phyloP scores from a whole-genome alignment of 352 stramenopile species.

The Pythium brachiatum region DNA sequence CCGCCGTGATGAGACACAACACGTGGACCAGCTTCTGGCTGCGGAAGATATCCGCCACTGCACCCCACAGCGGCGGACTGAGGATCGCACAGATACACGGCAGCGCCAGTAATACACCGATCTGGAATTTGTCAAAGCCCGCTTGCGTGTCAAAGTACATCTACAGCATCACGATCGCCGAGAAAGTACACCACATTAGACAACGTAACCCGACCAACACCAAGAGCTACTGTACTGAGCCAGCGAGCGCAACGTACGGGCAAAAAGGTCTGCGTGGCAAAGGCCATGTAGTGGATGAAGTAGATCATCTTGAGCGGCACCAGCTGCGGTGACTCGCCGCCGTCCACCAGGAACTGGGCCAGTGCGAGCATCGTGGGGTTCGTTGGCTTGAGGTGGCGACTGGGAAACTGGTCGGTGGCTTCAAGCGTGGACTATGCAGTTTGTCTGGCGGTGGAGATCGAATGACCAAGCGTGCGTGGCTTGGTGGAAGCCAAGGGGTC shows the following conservation, averaged over 20 bases:
- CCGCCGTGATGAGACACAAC: slow-evolving; percentile 51
- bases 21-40: slow-evolving; percentile 71
- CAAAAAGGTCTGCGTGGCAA: slow-evolving; percentile 63
- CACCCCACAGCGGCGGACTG: slow-evolving; percentile 63
- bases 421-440: too few relatives aligned
- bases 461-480: too few relatives aligned
- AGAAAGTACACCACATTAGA: not conserved
- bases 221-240: too few relatives aligned
- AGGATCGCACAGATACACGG: slow-evolving; percentile 72
- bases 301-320: slow-evolving; percentile 71
- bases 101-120: slow-evolving; percentile 63
- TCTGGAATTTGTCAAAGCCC: slow-evolving; percentile 74
- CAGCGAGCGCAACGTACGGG: slow-evolving; percentile 29
- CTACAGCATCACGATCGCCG: slow-evolving; percentile 15
- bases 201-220: too few relatives aligned
- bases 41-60: slow-evolving; percentile 52
- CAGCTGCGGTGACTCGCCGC: slow-evolving; percentile 53
- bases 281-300: slow-evolving; percentile 59
- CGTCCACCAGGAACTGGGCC: slow-evolving; percentile 51
- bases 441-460: too few relatives aligned
- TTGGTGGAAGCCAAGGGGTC: too few relatives aligned
- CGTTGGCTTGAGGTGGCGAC: not conserved
- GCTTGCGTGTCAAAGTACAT: slow-evolving; percentile 60
- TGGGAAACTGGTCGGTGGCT: not conserved
- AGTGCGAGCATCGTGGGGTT: slow-evolving; percentile 1